Base-by-base conservation (phyloP, 768 basidiomycete species). In the Mycena capillaripes region DNA sequence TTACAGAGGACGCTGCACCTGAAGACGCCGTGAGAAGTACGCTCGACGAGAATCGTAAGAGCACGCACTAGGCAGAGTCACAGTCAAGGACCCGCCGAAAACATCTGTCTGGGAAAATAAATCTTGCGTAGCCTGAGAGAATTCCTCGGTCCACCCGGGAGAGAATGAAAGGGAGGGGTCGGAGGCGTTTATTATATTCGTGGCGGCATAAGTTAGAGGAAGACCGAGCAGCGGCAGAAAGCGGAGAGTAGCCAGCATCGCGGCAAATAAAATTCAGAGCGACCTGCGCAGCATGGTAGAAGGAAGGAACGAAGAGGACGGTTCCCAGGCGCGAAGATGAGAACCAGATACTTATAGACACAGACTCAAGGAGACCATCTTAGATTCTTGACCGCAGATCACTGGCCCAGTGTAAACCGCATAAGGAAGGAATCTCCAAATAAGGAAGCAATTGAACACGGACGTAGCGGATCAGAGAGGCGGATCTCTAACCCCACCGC, bases 51-150 rank as follows among this genome's bases (percentile, higher is more conserved):
- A n/a, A n/a, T n/a, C 25, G 16, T 60, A 52, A 23, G 2, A 71
- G 21, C 6, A 65, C 79, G 52, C 50, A 82, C 82, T 52, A n/a
- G 81, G 81, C 9, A 82, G 66, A 30, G 58, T 42, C 21, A 77
- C 74, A 29, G 71, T 70, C 50, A 83, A 60, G 42, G 70, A 67
- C 36, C 73, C 72, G 23, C n/a, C 19, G 34, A 40, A 46, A 53
- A 21, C 25, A 66, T 70, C 42, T 40, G 65, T 55, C 11, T 44
- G 62, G 46, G 64, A 44, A 17, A 46, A 69, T 29, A 29, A 40
- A 30, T 62, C 56, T 44, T 63, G 48, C 3, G 66, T 66, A 1
- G 55, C 25, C 25, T 42, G 17, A 21, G 57, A 71, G 57, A 44
- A 68, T 48, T 67, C 53, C 62, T 71, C 66, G 53, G 50, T 68